phyloP scores from a whole-genome alignment of 768 basidiomycete species.

The Termitomyces heimii region DNA sequence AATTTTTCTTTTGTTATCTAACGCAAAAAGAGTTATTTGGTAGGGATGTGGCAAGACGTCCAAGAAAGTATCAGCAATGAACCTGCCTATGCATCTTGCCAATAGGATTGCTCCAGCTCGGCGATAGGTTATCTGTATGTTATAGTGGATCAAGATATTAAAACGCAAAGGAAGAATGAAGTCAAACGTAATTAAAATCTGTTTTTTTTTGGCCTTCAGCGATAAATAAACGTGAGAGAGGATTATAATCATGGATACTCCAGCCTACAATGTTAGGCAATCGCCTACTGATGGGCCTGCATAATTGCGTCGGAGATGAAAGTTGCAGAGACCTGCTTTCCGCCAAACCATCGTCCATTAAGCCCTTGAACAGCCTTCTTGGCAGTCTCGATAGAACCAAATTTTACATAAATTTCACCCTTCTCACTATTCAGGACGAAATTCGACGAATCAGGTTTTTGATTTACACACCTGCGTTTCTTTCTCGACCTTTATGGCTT shows the following conservation, averaged over 20 bases:
- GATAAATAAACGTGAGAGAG: slow-evolving; percentile 17
- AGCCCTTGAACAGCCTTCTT: slow-evolving; percentile 84
- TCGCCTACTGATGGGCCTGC: slow-evolving; percentile 75
- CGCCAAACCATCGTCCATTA: slow-evolving; percentile 96
- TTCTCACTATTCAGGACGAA: slow-evolving; percentile 22
- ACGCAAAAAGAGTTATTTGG: slow-evolving; percentile 27
- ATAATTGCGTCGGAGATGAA: slow-evolving; percentile 94
- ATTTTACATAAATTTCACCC: slow-evolving; percentile 98
- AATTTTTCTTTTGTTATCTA: slow-evolving; percentile 27
- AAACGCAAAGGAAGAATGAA: slow-evolving; percentile 23
- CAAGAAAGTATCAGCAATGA: slow-evolving; percentile 24
- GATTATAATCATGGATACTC: slow-evolving; percentile 24
- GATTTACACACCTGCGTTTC: slow-evolving; percentile 68
- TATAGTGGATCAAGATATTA: slow-evolving; percentile 21
- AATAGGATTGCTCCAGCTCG: slow-evolving; percentile 12
- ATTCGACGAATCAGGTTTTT: neutral
- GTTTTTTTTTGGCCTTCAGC: slow-evolving; percentile 22
- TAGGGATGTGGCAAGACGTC: slow-evolving; percentile 20
- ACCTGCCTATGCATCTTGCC: slow-evolving; percentile 33
- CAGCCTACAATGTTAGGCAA: slow-evolving; percentile 4
- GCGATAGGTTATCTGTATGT: slow-evolving; percentile 22
- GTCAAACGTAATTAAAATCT: slow-evolving; percentile 26
- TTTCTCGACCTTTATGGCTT: slow-evolving; percentile 88
- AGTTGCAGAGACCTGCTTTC: slow-evolving; percentile 77
- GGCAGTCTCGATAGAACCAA: slow-evolving; percentile 71